These are phyloP conservation scores for Cystobasidium pallidum DNA, from an alignment of 1,284 basidiomycete genomes.

Conservation along the genomic window DNA sequence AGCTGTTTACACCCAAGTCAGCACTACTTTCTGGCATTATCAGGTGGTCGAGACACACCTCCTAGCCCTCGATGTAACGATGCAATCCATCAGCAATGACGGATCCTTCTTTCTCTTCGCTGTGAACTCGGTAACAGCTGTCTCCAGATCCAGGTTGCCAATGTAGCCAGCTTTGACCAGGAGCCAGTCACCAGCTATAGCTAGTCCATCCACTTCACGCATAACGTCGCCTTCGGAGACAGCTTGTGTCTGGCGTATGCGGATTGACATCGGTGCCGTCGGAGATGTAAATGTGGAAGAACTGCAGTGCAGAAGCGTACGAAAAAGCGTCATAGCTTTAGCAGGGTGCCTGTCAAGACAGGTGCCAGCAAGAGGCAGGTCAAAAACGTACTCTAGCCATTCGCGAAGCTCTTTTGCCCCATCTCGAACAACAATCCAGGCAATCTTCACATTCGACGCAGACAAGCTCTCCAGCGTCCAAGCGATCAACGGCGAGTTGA, in stretches of 20 bases:
- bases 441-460: conserved; percentile 88
- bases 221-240: conserved; percentile 93
- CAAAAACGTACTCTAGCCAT: conserved; percentile 41
- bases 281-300: conserved; percentile 40
- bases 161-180: conserved; percentile 93
- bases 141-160: conserved; percentile 86
- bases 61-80: conserved; percentile 47
- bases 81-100: conserved; percentile 50
- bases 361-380: conserved; percentile 21
- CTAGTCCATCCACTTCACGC: conserved; percentile 90
- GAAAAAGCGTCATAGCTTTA: background rate
- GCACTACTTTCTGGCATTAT: background rate
- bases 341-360: background rate
- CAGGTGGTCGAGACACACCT: conserved; percentile 42
- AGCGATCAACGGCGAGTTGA: conserved; percentile 87
- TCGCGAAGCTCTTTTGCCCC: conserved; percentile 55
- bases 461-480: conserved; percentile 96
- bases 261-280: conserved; percentile 41
- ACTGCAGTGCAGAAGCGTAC: conserved; percentile 21
- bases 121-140: conserved; percentile 70
- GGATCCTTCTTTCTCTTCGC: conserved; percentile 47
- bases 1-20: background rate
- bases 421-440: conserved; percentile 88
- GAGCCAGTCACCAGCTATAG: conserved; percentile 78
- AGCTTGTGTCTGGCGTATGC: conserved; percentile 61